phyloP scores from a whole-genome alignment of 2,329 filamentous ascomycete genomes.

The Colletotrichum musicola region DNA sequence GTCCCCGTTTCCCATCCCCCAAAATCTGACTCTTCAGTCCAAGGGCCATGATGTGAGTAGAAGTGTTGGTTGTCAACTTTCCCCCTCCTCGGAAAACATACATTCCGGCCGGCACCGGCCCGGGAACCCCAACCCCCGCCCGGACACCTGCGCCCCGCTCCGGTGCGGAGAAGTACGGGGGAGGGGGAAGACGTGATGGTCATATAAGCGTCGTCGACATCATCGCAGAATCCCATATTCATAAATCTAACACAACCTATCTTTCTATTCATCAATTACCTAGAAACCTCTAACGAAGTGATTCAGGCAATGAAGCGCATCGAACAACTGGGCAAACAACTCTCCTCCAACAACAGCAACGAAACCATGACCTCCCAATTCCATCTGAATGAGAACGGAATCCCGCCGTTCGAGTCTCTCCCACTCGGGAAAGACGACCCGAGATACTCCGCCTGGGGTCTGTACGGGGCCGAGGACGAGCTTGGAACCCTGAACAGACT shows the following conservation, averaged over 20 bases:
- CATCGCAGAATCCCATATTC: too few species aligned
- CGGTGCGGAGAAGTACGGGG: too few species aligned
- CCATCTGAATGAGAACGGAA: slow-evolving; percentile 53
- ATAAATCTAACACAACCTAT: too few species aligned
- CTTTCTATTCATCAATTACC: too few species aligned
- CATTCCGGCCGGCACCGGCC: slow-evolving; percentile 3
- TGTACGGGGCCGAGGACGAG: slow-evolving; percentile 69
- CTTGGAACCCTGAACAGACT: slow-evolving; percentile 73
- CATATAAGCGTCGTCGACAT: too few species aligned
- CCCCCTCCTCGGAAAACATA: not conserved
- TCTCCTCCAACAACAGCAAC: not conserved
- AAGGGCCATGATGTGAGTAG: too few species aligned
- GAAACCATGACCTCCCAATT: not conserved
- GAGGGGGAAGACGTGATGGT: too few species aligned
- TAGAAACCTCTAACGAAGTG: not conserved
- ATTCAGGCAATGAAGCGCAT: slow-evolving; percentile 15
- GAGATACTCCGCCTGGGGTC: slow-evolving; percentile 57
- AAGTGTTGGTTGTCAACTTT: not conserved
- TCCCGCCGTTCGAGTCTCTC: slow-evolving; percentile 61
- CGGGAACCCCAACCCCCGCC: not conserved
- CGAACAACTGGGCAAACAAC: slow-evolving; percentile 5
- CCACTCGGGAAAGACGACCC: slow-evolving; percentile 61
- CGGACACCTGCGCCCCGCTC: not conserved
- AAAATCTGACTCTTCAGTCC: too few species aligned
- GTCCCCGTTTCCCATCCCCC: too few species aligned